Percentiles rank a stretch among this genome's conserved stretches.
These are phyloP conservation scores for Ceratocystiopsis brevicomis DNA, from an alignment of 2,329 filamentous ascomycete genomes.

Conservation along the genomic window DNA sequence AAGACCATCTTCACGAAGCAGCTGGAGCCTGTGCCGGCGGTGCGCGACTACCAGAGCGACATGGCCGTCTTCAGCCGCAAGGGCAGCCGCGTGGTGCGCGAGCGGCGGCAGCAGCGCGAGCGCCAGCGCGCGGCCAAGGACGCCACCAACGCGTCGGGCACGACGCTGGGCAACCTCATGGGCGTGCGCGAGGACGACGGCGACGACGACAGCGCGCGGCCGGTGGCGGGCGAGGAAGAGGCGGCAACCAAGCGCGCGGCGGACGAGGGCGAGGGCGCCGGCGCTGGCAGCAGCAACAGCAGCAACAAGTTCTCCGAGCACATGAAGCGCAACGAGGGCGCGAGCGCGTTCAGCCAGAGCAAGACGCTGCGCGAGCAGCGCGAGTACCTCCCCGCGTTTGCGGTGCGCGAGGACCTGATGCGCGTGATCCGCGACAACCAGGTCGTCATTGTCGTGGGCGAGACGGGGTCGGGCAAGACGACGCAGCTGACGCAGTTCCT, in stretches of 20 bases:
- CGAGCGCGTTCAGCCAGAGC: constrained; percentile 82
- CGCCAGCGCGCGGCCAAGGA: constrained; percentile 87
- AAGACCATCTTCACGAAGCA: constrained; percentile 95
- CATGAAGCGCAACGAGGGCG: constrained; percentile 69
- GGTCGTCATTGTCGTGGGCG: constrained; percentile 88
- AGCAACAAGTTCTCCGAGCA: constrained; percentile 71
- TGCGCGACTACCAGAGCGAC: constrained; percentile 86
- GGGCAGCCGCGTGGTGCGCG: constrained; percentile 81
- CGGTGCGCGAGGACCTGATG: constrained; percentile 80
- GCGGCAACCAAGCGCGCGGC: constrained; percentile 13
- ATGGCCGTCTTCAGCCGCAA: constrained; percentile 97
- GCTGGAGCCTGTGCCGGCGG: constrained; percentile 80
- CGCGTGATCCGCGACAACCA: constrained; percentile 92
- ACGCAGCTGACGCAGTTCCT: constrained; percentile 94
- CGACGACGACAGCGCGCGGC: constrained; percentile 74
- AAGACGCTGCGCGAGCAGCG: constrained; percentile 82
- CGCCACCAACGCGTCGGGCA: constrained; percentile 82
- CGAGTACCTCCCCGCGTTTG: constrained; percentile 87
- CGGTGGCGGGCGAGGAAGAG: constrained; percentile 55
- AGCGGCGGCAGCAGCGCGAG: constrained; percentile 80
- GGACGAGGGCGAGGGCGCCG: neutral
- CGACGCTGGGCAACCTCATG: constrained; percentile 84
- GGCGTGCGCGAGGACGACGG: constrained; percentile 85
- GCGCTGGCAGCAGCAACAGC: constrained; percentile 24
- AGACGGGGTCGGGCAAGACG: constrained; percentile 94